A percentile compares a stretch with the other conserved stretches of the same genome.
Conservation (phyloP, 2,329 filamentous ascomycete genomes). For the Aspergillus fischeri region DNA sequence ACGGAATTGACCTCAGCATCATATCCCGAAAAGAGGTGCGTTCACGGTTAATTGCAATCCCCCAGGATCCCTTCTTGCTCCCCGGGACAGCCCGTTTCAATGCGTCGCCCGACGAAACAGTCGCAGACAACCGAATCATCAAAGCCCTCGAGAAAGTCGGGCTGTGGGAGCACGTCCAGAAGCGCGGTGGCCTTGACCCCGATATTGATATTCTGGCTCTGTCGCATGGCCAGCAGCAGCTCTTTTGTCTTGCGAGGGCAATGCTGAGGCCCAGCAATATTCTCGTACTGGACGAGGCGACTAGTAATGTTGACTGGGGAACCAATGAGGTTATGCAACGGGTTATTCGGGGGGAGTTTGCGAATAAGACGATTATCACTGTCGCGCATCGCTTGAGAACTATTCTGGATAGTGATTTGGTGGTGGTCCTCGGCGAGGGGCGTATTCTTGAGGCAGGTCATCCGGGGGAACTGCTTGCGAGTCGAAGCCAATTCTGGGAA, state of each 20-base stretch:
- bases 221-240: slow-evolving; percentile 53
- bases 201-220: slow-evolving; percentile 34
- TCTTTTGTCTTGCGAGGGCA: slow-evolving; percentile 56
- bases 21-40: slow-evolving; percentile 12
- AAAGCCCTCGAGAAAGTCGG: slow-evolving; percentile 21
- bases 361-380: background rate
- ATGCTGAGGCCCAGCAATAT: slow-evolving; percentile 40
- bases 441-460: background rate
- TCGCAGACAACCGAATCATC: slow-evolving; percentile 20
- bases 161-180: slow-evolving; percentile 24
- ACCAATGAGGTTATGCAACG: background rate
- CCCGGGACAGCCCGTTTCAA: slow-evolving; percentile 20
- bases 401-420: background rate
- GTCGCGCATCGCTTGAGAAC: background rate
- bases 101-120: slow-evolving; percentile 5
- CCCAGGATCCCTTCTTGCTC: slow-evolving; percentile 21
- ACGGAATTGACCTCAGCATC: slow-evolving; percentile 15
- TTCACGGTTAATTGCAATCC: slow-evolving; percentile 15
- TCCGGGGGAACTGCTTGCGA: background rate
- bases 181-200: slow-evolving; percentile 26
- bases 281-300: slow-evolving; percentile 21
- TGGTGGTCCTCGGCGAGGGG: background rate
- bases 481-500: background rate
- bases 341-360: background rate
- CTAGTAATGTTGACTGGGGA: slow-evolving; percentile 11